phyloP scores from a whole-genome alignment of 192 early-diverging fungal species.

The Podila minutissima region DNA sequence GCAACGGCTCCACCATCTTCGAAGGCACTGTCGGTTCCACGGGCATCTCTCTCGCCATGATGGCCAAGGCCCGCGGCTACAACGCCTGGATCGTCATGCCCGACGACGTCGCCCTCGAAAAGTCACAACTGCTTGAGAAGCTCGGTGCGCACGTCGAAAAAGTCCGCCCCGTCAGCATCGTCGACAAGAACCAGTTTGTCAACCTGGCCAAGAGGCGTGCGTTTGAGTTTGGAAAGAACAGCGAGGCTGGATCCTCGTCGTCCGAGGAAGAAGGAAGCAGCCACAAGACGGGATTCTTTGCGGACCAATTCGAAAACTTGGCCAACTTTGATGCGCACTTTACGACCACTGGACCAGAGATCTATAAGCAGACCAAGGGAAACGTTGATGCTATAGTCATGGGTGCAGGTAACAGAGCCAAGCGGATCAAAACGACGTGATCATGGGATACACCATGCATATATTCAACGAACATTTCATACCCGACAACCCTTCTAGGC shows the following conservation, averaged over 20 bases:
- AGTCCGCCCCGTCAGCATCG: conserved; percentile 90
- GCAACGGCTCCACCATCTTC: conserved; percentile 82
- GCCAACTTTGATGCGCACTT: conserved; percentile 87
- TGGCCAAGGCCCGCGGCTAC: conserved; percentile 91
- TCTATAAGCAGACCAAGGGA: conserved; percentile 78
- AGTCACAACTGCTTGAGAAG: conserved; percentile 84
- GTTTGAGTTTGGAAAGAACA: conserved; percentile 61
- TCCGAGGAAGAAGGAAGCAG: too few relatives aligned
- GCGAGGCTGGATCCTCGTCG: neutral
- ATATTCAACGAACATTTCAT: too few relatives aligned
- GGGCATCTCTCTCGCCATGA: conserved; percentile 94
- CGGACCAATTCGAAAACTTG: conserved; percentile 95
- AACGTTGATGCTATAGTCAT: conserved; percentile 86
- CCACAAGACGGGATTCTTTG: conserved; percentile 73
- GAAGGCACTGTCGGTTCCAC: conserved; percentile 98
- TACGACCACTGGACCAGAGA: conserved; percentile 88
- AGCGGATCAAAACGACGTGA: neutral
- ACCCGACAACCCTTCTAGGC: conserved; percentile 37
- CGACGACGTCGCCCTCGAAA: conserved; percentile 92
- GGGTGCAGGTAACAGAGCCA: conserved; percentile 72
- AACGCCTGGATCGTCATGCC: conserved; percentile 96
- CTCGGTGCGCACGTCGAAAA: conserved; percentile 91
- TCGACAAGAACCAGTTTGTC: conserved; percentile 93
- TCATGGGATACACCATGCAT: neutral
- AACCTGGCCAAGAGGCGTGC: conserved; percentile 87